A percentile compares a stretch with the other conserved stretches of the same genome.
Evolutionary conservation across 768 basidiomycete species (phyloP).

Genomic region (Lentinula aciculospora): DNA sequence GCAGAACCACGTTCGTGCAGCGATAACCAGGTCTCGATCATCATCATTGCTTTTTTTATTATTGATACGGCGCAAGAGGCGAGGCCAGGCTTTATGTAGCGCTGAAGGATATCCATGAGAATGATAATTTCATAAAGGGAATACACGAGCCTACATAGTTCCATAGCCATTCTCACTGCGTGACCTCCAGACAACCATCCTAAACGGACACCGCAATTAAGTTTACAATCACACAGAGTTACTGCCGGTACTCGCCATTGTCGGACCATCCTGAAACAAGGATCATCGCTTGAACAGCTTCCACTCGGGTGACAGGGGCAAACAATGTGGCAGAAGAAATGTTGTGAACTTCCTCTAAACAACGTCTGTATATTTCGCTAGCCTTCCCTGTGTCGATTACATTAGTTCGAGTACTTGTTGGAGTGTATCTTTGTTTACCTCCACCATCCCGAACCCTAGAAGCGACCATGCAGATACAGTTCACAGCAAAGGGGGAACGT

Average conservation of each 20-base stretch:
- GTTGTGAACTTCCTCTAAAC: slow-evolving; percentile 78
- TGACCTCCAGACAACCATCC: slow-evolving; percentile 95
- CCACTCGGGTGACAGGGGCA: slow-evolving; percentile 74
- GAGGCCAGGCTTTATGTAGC: slow-evolving; percentile 90
- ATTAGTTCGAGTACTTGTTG: background rate
- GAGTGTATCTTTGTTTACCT: slow-evolving; percentile 36
- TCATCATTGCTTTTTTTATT: slow-evolving; percentile 52
- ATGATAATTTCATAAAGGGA: background rate
- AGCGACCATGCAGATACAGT: slow-evolving; percentile 91
- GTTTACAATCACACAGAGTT: background rate
- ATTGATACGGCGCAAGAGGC: slow-evolving; percentile 73
- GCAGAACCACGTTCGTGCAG: slow-evolving; percentile 88
- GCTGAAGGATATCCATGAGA: slow-evolving; percentile 33
- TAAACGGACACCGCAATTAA: background rate
- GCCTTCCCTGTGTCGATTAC: slow-evolving; percentile 46
- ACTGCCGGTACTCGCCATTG: background rate
- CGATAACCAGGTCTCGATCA: slow-evolving; percentile 77
- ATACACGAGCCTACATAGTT: slow-evolving; percentile 58
- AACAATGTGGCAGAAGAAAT: slow-evolving; percentile 87
- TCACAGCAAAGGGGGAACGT: slow-evolving; percentile 89
- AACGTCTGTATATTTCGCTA: slow-evolving; percentile 68
- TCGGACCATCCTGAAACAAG: background rate
- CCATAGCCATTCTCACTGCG: slow-evolving; percentile 96
- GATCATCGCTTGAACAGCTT: slow-evolving; percentile 89
- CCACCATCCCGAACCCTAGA: slow-evolving; percentile 89